A percentile compares a stretch with the other conserved stretches of the same genome.
phyloP scores from a whole-genome alignment of 352 stramenopile genomes.

The Pythium brassicae region DNA sequence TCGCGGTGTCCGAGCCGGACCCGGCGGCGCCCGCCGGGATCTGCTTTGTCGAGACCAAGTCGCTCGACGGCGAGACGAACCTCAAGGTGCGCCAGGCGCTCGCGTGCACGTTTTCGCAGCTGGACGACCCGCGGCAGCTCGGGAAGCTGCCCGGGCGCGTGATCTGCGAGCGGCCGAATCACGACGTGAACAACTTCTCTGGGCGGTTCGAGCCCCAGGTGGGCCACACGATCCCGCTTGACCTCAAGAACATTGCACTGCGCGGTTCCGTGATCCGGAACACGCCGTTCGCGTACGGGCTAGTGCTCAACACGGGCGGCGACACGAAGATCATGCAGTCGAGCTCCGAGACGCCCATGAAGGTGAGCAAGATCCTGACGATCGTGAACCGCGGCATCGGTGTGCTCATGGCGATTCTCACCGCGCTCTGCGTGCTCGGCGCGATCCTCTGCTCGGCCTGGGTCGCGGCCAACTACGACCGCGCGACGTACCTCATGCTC shows the following conservation, averaged over 20 bases:
- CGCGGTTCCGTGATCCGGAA: constrained; percentile 84
- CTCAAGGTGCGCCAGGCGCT: constrained; percentile 82
- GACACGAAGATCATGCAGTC: constrained; percentile 90
- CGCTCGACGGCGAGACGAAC: constrained; percentile 84
- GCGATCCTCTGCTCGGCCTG: constrained; percentile 64
- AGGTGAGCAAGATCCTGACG: constrained; percentile 79
- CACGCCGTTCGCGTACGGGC: constrained; percentile 68
- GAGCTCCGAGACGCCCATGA: constrained; percentile 59
- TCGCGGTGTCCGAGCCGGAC: constrained; percentile 69
- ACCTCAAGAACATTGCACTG: constrained; percentile 82
- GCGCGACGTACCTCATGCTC: constrained; percentile 70
- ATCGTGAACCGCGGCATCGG: constrained; percentile 81
- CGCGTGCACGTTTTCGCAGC: constrained; percentile 79
- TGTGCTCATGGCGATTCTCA: constrained; percentile 70
- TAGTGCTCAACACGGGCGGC: constrained; percentile 77
- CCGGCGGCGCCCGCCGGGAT: constrained; percentile 59
- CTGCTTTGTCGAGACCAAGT: constrained; percentile 87
- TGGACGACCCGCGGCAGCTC: constrained; percentile 61
- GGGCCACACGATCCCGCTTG: constrained; percentile 78
- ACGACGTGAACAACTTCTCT: constrained; percentile 85
- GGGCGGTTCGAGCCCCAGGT: constrained; percentile 69
- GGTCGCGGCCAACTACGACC: constrained; percentile 50
- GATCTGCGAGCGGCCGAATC: constrained; percentile 78
- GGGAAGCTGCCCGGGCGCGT: constrained; percentile 64
- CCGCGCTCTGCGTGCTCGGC: constrained; percentile 65